Percentiles rank a stretch among this genome's conserved stretches.
Conservation (phyloP, 495 filamentous ascomycete genomes). For the Daldinia loculata region DNA sequence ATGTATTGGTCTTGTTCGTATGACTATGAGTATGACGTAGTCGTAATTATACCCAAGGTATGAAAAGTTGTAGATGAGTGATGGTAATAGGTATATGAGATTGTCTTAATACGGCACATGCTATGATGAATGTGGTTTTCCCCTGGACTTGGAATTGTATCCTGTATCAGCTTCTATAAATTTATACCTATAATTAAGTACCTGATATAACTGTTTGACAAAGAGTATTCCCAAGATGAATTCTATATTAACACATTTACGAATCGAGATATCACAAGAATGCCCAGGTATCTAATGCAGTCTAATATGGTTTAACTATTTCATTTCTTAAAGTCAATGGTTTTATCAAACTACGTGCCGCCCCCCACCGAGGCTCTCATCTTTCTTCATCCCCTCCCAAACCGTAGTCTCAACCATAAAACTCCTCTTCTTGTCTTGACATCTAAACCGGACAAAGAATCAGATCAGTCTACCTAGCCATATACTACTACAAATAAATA, state of each 20-base stretch:
- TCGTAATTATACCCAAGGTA: neutral
- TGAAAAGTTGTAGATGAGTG: neutral
- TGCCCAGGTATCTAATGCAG: neutral
- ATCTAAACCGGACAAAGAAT: constrained; percentile 59
- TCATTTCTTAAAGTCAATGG: neutral
- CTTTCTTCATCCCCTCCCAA: constrained; percentile 65
- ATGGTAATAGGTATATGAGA: neutral
- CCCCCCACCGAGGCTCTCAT: constrained; percentile 9
- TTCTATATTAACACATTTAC: neutral
- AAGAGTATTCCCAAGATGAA: no score
- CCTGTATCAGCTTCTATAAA: no score
- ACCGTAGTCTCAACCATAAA: constrained; percentile 85
- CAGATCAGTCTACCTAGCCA: neutral
- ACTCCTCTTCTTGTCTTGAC: constrained; percentile 66
- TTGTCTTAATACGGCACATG: neutral
- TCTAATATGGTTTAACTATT: neutral
- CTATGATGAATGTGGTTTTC: neutral
- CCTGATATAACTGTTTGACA: no score
- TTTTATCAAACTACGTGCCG: neutral
- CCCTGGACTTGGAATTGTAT: neutral
- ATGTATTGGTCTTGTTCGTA: neutral
- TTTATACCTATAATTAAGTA: no score
- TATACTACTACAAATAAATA: no score
- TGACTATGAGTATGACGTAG: neutral
- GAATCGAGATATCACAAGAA: neutral